Evolutionary conservation across 345 rosid genomes (phyloP), one percentile per base, ranked within the genome.

Genomic region (Linum lewisii): DNA sequence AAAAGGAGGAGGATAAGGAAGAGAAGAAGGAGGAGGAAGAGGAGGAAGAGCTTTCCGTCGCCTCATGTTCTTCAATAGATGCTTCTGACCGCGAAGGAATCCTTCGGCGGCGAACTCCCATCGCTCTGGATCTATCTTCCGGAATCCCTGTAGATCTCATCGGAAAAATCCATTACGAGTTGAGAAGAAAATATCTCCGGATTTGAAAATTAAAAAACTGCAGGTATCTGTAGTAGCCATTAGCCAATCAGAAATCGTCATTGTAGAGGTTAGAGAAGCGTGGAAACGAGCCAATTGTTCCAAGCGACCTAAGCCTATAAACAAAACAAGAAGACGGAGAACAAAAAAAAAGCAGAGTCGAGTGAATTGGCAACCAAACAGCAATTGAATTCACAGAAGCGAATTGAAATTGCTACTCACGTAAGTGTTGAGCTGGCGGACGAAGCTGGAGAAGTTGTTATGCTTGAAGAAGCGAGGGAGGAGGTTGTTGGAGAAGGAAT

Each of bases 101-200:
- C 79, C 78, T 44, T 91, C 98, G 69, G 81, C 88, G 15, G 90
- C 81, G 70, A 91, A 91, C 58, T 84, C 96, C 90, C 96, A 88
- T 68, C 74, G 72, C 34, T 86, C 95, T 18, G 90, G 76, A 64
- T 91, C 88, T 6, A 84, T 81, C 82, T 91, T 91, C 61, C 91
- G 78, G 71, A 91, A 91, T 2, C 95, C 92, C 96, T 88, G 76
- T 62, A 66, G 29, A 54, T 38, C 45, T 38, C 45, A 38, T 8
- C 15, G 11, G 45, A 38, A 38, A 38, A 38, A 38, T 8, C 16
- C 45, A 38, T 38, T 38, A 34, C 38, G 10, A 34, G 5, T 34
- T 34, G 1, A 63, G 26, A 1, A 53, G 22, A 54, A 20, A 29
- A 13, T 42, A 24, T 38, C 45, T 23, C 13, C 13, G 51, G 23